Conservation (phyloP, 2,329 filamentous ascomycete genomes). For the Beauveria sp. region DNA sequence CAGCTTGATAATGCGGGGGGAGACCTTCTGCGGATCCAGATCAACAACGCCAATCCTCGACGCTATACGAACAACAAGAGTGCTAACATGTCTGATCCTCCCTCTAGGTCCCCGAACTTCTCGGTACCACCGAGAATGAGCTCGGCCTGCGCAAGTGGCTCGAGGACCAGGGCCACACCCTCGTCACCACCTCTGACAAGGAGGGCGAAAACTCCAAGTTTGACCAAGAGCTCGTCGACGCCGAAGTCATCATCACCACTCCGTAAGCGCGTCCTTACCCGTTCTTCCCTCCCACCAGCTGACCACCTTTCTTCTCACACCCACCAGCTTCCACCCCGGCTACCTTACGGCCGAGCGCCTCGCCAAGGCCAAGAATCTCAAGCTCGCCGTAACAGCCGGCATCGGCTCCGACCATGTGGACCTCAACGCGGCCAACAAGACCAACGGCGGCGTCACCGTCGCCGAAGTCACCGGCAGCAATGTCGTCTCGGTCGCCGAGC, state of each 20-base stretch:
- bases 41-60: background rate
- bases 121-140: constrained; percentile 97
- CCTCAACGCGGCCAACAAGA: constrained; percentile 93
- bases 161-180: constrained; percentile 91
- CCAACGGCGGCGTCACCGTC: constrained; percentile 94
- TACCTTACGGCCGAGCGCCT: constrained; percentile 96
- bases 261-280: constrained; percentile 49
- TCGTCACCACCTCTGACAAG: constrained; percentile 97
- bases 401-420: constrained; percentile 99
- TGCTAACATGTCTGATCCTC: background rate
- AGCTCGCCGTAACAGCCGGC: constrained; percentile 93
- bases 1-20: background rate
- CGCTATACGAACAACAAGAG: background rate
- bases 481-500: constrained; percentile 96
- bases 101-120: constrained; percentile 62
- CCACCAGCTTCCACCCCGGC: constrained; percentile 82
- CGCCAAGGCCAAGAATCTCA: constrained; percentile 97
- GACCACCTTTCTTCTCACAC: background rate
- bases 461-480: constrained; percentile 98
- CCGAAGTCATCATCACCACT: constrained; percentile 98
- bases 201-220: constrained; percentile 89
- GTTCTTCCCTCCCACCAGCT: background rate
- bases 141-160: constrained; percentile 96
- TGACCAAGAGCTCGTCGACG: constrained; percentile 91
- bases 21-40: background rate